phyloP scores from a whole-genome alignment of 176 grass and related monocot species.

The Microstegium vimineum region DNA sequence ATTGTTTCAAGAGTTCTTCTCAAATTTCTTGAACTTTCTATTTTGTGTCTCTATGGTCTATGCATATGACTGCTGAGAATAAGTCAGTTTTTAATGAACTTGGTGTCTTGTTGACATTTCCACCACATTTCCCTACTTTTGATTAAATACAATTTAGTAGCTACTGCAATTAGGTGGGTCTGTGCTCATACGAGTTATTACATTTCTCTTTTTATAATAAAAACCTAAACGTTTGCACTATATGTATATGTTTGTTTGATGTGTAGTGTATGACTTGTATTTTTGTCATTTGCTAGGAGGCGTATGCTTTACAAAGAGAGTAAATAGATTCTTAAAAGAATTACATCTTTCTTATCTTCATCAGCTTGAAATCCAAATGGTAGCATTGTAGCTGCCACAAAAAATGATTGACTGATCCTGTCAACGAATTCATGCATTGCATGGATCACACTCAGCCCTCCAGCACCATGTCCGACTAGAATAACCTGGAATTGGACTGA shows the following conservation, averaged over 20 bases:
- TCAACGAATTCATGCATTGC: slow-evolving; percentile 50
- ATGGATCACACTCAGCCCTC: slow-evolving; percentile 58
- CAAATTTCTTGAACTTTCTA: neutral
- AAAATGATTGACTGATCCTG: slow-evolving; percentile 47
- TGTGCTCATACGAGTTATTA: neutral
- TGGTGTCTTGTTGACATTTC: neutral
- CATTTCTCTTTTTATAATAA: neutral
- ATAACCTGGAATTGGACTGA: slow-evolving; percentile 38
- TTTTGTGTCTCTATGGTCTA: neutral
- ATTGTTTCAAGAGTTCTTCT: neutral
- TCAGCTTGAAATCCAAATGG: slow-evolving; percentile 59
- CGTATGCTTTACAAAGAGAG: neutral
- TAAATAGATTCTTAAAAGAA: neutral
- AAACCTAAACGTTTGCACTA: neutral
- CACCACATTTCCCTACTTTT: neutral
- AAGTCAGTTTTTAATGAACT: neutral
- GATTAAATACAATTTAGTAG: neutral
- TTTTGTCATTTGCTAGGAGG: neutral
- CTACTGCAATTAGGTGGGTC: neutral
- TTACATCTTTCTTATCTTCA: slow-evolving; percentile 62
- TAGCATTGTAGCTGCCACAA: slow-evolving; percentile 66
- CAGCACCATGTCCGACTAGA: slow-evolving; percentile 54
- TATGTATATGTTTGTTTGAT: neutral
- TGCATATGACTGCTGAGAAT: neutral
- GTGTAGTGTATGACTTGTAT: neutral